Evolutionary conservation across 2,329 filamentous ascomycete species (phyloP), one percentile per base, ranked within the genome.

Genomic region (Cucurbitaria berberidis): DNA sequence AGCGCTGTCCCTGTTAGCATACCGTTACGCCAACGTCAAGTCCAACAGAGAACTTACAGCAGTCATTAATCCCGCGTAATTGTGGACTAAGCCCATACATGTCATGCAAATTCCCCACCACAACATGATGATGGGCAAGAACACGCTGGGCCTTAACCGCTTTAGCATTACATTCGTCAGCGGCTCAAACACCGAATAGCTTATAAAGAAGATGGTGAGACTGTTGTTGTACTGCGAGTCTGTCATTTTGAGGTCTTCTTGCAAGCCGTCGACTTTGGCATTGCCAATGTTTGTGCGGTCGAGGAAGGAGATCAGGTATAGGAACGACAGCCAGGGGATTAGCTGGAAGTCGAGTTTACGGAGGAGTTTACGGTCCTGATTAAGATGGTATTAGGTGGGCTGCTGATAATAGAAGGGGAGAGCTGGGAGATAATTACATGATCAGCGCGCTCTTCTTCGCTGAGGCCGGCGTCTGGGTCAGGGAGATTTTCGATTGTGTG

Each of bases 131-230:
- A 83, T 78, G 2, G 91, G 89, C 49, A 96, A 86, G 69, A 96
- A 96, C 47, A 93, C 77, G 34, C 88, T 90, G 0, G 92, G 92
- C 1, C 86, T 82, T 56, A 90, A 78, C 16, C 81, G 83, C 76
- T 96, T 96, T 53, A 96, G 85, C 21, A 96, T 75, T 41, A 93
- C 79, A 70, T 96, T 96, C 54, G 90, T 91, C 38, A 92, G 65
- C 0, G 86, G 86, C 72, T 95, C 91, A 58, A 91, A 92, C 29
- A 92, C 75, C 2, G 89, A 83, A 71, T 96, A 96, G 0, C 89
- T 91, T 44, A 96, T 81, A 77, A 96, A 96, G 78, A 96, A 96
- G 63, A 96, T 88, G 29, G 89, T 90, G 7, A 96, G 80, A 0
- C 87, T 84, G 19, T 84, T 80, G 72, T 93, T 93, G 77, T 92